Percentiles rank a stretch among this genome's conserved stretches.
Conservation (phyloP, 352 stramenopile genomes). For the Elongisporangium undulatum region DNA sequence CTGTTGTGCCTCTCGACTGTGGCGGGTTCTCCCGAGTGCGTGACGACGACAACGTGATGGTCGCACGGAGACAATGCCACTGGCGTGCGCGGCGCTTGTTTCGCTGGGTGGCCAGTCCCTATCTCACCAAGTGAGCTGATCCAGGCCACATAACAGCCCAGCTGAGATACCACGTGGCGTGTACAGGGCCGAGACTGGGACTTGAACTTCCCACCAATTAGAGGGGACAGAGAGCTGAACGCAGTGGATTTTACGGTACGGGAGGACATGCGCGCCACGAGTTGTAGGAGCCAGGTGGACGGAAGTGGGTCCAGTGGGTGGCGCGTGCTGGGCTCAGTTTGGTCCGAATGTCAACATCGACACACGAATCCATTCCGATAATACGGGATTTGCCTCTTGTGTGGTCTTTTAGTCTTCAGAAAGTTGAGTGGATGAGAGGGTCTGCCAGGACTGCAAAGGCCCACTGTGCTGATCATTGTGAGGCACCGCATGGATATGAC, state of each 20-base stretch:
- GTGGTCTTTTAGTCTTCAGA: no score
- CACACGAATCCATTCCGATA: no score
- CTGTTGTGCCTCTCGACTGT: no score
- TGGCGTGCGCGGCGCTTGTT: not conserved
- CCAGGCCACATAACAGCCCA: not conserved
- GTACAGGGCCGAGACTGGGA: not conserved
- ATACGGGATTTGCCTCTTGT: no score
- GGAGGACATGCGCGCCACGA: not conserved
- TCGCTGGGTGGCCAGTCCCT: not conserved
- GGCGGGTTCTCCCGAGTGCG: not conserved
- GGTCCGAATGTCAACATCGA: not conserved
- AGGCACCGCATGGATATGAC: no score
- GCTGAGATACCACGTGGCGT: not conserved
- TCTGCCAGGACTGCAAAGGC: no score
- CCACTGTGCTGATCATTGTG: no score
- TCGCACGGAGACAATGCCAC: not conserved
- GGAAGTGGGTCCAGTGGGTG: not conserved
- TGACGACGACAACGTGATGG: not conserved
- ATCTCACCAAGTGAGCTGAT: not conserved
- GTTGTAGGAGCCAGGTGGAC: not conserved
- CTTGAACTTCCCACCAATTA: not conserved
- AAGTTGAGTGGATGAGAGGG: no score
- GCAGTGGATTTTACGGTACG: not conserved
- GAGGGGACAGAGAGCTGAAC: not conserved
- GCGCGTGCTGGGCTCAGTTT: not conserved